These are phyloP conservation scores for Iberis amara DNA, from an alignment of 441 rosid species.

Conservation along the genomic window DNA sequence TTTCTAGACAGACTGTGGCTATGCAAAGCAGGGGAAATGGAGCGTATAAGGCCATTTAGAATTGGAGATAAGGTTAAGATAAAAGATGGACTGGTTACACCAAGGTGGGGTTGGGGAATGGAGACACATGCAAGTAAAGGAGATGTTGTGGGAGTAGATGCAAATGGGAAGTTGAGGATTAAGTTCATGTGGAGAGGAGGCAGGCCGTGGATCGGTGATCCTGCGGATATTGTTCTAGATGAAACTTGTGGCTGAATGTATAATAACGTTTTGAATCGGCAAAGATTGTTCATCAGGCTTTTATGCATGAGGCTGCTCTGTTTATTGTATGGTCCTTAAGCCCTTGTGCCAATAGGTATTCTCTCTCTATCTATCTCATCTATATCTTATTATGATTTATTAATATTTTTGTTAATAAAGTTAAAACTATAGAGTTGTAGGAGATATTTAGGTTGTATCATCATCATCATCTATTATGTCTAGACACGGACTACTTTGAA, in stretches of 20 bases:
- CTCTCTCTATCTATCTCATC: constrained; percentile 15
- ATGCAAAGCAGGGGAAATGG: constrained; percentile 90
- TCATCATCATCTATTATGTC: constrained; percentile 30
- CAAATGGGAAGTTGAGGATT: constrained; percentile 86
- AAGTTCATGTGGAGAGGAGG: constrained; percentile 98
- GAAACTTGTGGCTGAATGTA: constrained; percentile 32
- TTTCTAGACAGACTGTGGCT: constrained; percentile 91
- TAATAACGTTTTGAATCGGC: constrained; percentile 26
- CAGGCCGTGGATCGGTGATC: constrained; percentile 95
- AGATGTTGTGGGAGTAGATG: constrained; percentile 82
- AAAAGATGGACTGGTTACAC: constrained; percentile 66
- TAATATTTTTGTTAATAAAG: constrained; percentile 33
- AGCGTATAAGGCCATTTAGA: constrained; percentile 61
- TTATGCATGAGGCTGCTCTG: constrained; percentile 27
- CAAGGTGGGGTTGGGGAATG: constrained; percentile 99
- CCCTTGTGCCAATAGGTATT: constrained; percentile 28
- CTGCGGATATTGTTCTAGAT: constrained; percentile 79
- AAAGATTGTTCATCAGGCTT: constrained; percentile 16
- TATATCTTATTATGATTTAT: constrained; percentile 23
- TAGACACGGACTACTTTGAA: constrained; percentile 21
- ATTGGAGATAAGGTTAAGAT: constrained; percentile 79
- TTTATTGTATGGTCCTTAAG: constrained; percentile 19
- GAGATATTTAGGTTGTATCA: constrained; percentile 31
- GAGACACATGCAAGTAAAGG: constrained; percentile 96
- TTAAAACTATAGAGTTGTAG: constrained; percentile 30